Evolutionary conservation across 2,329 filamentous ascomycete genomes (phyloP).

Genomic region (Annulohypoxylon truncatum): DNA sequence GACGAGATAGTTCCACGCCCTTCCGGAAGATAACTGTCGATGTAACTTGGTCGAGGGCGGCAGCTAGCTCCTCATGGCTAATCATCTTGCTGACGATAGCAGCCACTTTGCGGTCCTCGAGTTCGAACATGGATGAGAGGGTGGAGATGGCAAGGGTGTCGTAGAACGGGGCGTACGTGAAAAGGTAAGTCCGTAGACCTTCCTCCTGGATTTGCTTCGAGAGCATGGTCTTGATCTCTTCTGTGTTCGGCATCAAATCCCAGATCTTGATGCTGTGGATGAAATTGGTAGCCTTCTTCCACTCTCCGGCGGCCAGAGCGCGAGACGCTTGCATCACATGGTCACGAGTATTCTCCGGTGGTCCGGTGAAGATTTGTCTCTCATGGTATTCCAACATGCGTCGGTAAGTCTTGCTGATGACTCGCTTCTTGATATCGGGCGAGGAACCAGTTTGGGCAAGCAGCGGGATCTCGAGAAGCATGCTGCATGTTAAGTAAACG

Average conservation of each 20-base stretch:
- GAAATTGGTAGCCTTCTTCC: conserved; percentile 95
- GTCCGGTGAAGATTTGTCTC: conserved; percentile 98
- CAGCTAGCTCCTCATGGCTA: conserved; percentile 96
- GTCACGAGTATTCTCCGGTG: conserved; percentile 97
- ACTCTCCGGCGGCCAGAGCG: conserved; percentile 94
- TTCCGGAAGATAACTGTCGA: conserved; percentile 98
- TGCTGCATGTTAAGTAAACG: conserved; percentile 98
- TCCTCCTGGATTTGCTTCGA: conserved; percentile 99
- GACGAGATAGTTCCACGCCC: conserved; percentile 95
- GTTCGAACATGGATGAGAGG: conserved; percentile 93
- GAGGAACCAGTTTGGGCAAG: conserved; percentile 97
- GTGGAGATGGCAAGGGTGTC: conserved; percentile 91
- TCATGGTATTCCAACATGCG: conserved; percentile 99
- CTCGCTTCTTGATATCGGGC: conserved; percentile 94
- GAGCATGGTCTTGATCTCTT: conserved; percentile 96
- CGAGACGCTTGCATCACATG: conserved; percentile 99
- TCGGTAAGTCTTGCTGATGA: conserved; percentile 99
- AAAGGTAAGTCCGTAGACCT: conserved; percentile 96
- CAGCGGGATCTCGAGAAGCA: conserved; percentile 97
- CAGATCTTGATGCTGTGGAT: conserved; percentile 99
- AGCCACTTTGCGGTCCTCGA: conserved; percentile 89
- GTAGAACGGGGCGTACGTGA: conserved; percentile 99
- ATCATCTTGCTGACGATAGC: conserved; percentile 99
- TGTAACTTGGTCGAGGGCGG: conserved; percentile 97
- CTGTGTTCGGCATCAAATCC: conserved; percentile 94